Conservation (phyloP, 176 grass and related monocot species). For the Saccharum officinarum region DNA sequence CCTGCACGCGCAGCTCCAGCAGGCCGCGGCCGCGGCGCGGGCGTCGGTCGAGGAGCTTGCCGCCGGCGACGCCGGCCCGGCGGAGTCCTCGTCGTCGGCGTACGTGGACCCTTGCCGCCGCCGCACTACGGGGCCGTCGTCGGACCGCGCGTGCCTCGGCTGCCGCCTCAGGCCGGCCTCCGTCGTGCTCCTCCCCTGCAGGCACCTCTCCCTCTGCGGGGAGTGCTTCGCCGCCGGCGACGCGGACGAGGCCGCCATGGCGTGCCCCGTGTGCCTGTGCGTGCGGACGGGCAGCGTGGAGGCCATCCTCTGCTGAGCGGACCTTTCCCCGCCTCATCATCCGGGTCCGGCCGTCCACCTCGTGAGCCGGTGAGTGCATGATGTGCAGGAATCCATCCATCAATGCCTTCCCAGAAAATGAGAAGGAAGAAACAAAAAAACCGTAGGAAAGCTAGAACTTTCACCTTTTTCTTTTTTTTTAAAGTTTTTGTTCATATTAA, state of each 20-base stretch:
- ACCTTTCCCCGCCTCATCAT: neutral
- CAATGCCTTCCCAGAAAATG: neutral
- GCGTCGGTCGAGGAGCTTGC: slow-evolving; percentile 23
- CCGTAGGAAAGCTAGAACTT: slow-evolving; percentile 9
- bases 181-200: slow-evolving; percentile 78
- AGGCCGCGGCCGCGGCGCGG: slow-evolving; percentile 45
- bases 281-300: slow-evolving; percentile 76
- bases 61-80: slow-evolving; percentile 18
- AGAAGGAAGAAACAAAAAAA: neutral
- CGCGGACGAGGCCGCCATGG: slow-evolving; percentile 33
- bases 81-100: slow-evolving; percentile 53
- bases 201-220: slow-evolving; percentile 74
- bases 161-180: slow-evolving; percentile 51
- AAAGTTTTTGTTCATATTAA: slow-evolving; percentile 38
- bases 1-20: slow-evolving; percentile 87
- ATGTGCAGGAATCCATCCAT: slow-evolving; percentile 13
- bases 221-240: slow-evolving; percentile 58
- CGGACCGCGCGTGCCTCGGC: slow-evolving; percentile 48
- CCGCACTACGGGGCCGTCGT: neutral
- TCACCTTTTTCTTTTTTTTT: neutral
- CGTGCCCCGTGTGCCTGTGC: slow-evolving; percentile 80
- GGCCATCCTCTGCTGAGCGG: slow-evolving; percentile 60
- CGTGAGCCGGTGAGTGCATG: slow-evolving; percentile 27
- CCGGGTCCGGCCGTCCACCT: neutral
- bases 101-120: slow-evolving; percentile 59